Evolutionary conservation across 768 basidiomycete species (phyloP), one percentile per base, ranked within the genome.

Genomic region (Daedaleopsis nitida): DNA sequence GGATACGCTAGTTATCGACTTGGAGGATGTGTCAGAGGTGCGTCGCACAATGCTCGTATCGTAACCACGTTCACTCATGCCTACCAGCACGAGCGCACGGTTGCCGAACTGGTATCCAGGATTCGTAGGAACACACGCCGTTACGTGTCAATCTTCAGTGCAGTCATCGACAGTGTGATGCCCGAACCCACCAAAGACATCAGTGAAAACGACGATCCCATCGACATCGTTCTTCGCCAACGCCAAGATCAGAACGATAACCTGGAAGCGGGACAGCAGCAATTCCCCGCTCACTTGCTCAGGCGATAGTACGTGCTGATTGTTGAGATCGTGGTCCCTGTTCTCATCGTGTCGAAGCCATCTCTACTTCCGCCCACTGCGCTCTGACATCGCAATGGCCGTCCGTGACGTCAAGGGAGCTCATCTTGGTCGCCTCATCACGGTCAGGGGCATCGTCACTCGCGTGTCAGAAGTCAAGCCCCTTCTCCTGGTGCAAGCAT

Each of bases 391-490:
- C 17, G 81, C 88, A 14, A 81, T 97, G 71, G 95, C 97, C 39
- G 97, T 98, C 16, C 88, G 97, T 54, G 88, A 96, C 48, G 94
- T 98, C 47, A 89, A 86, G 66, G 92, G 95, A 14, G 68, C 77
- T 9, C 88, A 94, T 63, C 83, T 98, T n/a, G 97, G 97, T 50
- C 88, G 84, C 64, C 80, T 98, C 60, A 96, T 99, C 73, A 98
- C 94, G 37, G 92, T 96, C 65, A 92, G 96, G 44, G 97, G 97
- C 57, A 98, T 99, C 66, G 94, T 98, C 55, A 99, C 95, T 34
- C 94, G 97, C 63, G 95, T 99, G 4, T 98, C 96, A 3, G 97
- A 98, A 78, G 97, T 99, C 72, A 98, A 98, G 72, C 97, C 97
- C 11, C 86, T 98, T 17, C 84, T 99, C 14, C 89, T 93, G 71